Percentiles rank a stretch among this genome's conserved stretches.
phyloP scores from a whole-genome alignment of 1,284 basidiomycete genomes.

The Trametes polyzona region DNA sequence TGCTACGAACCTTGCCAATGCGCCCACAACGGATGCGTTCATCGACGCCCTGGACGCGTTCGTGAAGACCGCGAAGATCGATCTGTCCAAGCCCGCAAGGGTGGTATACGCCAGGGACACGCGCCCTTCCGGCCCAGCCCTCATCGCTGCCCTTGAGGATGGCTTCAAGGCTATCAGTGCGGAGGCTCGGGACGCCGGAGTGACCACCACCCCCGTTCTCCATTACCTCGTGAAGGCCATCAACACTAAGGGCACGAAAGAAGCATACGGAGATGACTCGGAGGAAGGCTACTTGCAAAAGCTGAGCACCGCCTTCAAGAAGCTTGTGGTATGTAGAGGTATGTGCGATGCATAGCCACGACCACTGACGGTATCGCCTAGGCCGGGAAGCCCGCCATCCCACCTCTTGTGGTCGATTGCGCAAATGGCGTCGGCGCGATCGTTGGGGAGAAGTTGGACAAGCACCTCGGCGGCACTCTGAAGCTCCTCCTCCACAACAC shows the following conservation, averaged over 20 bases:
- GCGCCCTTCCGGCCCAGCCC: slow-evolving; percentile 82
- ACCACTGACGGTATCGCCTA: slow-evolving; percentile 32
- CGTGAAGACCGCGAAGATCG: slow-evolving; percentile 73
- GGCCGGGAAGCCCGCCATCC: slow-evolving; percentile 63
- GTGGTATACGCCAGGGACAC: slow-evolving; percentile 96
- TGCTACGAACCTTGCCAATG: slow-evolving; percentile 92
- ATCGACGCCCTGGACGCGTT: slow-evolving; percentile 69
- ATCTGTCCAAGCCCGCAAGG: slow-evolving; percentile 75
- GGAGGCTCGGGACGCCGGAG: slow-evolving; percentile 71
- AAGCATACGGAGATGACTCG: slow-evolving; percentile 83
- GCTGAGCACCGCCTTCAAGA: slow-evolving; percentile 85
- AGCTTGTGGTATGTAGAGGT: slow-evolving; percentile 71
- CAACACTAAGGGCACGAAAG: slow-evolving; percentile 81
- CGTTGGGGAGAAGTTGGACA: slow-evolving; percentile 62
- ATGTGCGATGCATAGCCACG: not conserved
- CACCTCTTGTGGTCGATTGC: slow-evolving; percentile 87
- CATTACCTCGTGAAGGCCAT: slow-evolving; percentile 94
- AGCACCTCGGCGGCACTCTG: slow-evolving; percentile 59
- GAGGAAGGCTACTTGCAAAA: slow-evolving; percentile 90
- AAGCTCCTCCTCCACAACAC: slow-evolving; percentile 72
- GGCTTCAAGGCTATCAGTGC: slow-evolving; percentile 78
- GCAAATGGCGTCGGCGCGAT: slow-evolving; percentile 96
- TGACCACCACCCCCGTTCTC: slow-evolving; percentile 94
- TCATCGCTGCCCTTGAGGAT: slow-evolving; percentile 85
- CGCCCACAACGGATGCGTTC: slow-evolving; percentile 74